phyloP scores from a whole-genome alignment of 2,329 filamentous ascomycete species.

The Ophiocordyceps unilateralis region DNA sequence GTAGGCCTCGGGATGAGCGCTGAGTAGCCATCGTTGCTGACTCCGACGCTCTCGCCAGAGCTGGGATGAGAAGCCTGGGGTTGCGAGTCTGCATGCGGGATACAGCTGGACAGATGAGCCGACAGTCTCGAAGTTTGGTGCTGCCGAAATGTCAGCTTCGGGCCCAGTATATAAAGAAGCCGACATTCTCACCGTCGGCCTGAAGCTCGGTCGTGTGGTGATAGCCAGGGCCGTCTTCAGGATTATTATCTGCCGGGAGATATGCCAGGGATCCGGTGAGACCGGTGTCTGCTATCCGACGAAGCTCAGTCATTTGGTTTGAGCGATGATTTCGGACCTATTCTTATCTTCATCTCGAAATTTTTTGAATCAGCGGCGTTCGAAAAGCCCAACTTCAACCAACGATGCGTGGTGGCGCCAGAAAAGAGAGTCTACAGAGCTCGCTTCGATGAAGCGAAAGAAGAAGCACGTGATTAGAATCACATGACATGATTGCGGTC shows the following conservation, averaged over 20 bases:
- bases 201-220: constrained; percentile 15
- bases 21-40: constrained; percentile 32
- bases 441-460: background rate
- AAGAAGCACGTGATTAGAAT: constrained; percentile 6
- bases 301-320: constrained; percentile 20
- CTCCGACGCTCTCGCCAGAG: constrained; percentile 14
- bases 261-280: constrained; percentile 14
- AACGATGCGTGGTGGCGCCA: background rate
- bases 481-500: background rate
- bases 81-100: constrained; percentile 12
- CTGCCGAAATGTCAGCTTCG: constrained; percentile 6
- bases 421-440: background rate
- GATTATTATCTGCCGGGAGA: constrained; percentile 11
- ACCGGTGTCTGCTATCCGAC: constrained; percentile 14
- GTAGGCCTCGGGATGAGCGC: constrained; percentile 31
- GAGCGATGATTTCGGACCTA: constrained; percentile 6
- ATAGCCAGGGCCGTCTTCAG: constrained; percentile 9
- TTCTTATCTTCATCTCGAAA: constrained; percentile 17
- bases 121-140: constrained; percentile 13
- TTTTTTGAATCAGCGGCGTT: background rate
- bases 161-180: background rate
- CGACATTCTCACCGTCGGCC: constrained; percentile 7
- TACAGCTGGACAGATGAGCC: constrained; percentile 18
- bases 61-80: constrained; percentile 8
- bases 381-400: too few relatives aligned